Percentiles rank a stretch among this genome's conserved stretches.
Conservation (phyloP, 108 stramenopile species). For the Stephanodiscus triporus region DNA sequence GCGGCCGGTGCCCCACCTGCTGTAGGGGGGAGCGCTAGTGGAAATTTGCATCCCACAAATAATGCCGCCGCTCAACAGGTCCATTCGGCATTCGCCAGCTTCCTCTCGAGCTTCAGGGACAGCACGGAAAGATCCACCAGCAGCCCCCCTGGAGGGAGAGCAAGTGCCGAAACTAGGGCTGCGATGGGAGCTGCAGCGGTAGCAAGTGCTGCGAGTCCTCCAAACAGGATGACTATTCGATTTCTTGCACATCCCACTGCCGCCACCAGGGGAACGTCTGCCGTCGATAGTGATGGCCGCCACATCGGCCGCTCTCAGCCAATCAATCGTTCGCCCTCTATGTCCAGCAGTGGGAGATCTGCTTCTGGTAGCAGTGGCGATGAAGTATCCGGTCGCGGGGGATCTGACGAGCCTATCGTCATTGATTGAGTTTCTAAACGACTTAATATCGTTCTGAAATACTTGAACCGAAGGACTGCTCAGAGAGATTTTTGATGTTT, state of each 20-base stretch:
- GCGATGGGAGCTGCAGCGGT: neutral
- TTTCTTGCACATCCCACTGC: conserved; percentile 2
- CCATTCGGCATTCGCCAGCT: neutral
- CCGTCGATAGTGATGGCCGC: neutral
- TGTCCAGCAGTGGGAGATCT: conserved; percentile 9
- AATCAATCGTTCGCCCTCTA: neutral
- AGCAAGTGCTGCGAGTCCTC: neutral
- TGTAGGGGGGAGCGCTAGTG: neutral
- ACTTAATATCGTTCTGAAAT: neutral
- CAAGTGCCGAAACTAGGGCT: neutral
- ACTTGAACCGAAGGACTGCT: neutral
- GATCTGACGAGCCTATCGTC: conserved; percentile 8
- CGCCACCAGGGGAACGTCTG: neutral
- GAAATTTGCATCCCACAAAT: neutral
- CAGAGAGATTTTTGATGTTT: neutral
- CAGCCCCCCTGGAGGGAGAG: conserved; percentile 22
- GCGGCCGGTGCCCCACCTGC: neutral
- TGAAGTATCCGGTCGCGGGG: neutral
- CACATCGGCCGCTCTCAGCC: neutral
- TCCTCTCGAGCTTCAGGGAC: neutral
- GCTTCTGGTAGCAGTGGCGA: neutral
- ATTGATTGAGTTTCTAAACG: neutral
- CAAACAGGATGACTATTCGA: conserved; percentile 6
- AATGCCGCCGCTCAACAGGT: conserved; percentile 1
- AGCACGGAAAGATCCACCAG: neutral